Evolutionary conservation across 164 flowering plant genomes (phyloP).

Genomic region (Annona squamosa): DNA sequence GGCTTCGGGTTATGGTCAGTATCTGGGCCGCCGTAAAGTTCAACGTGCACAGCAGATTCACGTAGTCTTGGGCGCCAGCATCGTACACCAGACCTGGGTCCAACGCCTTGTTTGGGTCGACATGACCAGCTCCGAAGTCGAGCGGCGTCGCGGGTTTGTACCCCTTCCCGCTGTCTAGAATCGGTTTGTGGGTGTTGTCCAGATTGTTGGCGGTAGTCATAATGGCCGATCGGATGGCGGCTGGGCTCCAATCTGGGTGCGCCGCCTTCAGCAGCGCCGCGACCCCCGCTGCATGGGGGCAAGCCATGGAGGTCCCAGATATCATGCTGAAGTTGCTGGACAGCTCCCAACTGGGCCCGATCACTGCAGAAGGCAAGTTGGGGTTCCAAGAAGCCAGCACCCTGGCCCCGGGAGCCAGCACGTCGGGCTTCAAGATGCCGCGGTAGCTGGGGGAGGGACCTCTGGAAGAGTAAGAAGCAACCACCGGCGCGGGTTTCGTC

Average conservation of each 20-base stretch:
- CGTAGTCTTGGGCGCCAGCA: constrained; percentile 30
- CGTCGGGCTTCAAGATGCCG: constrained; percentile 41
- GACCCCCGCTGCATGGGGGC: constrained; percentile 62
- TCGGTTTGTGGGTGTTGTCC: constrained; percentile 40
- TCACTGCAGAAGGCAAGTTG: not conserved
- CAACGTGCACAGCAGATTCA: constrained; percentile 46
- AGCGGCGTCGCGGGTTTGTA: constrained; percentile 36
- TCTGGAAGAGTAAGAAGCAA: constrained; percentile 40
- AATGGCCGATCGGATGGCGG: constrained; percentile 65
- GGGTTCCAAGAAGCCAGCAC: constrained; percentile 45
- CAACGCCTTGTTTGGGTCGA: constrained; percentile 59
- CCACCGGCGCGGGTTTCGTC: constrained; percentile 39
- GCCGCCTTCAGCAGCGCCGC: constrained; percentile 50
- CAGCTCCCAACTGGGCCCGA: not conserved
- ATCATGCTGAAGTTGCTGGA: constrained; percentile 37
- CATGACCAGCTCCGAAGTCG: constrained; percentile 63
- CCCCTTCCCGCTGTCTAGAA: constrained; percentile 23
- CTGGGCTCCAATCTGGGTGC: constrained; percentile 69
- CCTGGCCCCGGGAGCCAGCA: constrained; percentile 55
- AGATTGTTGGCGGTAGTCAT: constrained; percentile 48
- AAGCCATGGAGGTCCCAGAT: constrained; percentile 73
- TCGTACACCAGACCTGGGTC: constrained; percentile 70
- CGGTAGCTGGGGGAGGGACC: constrained; percentile 45
- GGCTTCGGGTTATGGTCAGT: constrained; percentile 28
- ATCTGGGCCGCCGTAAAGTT: constrained; percentile 45